A percentile compares a stretch with the other conserved stretches of the same genome.
These are phyloP conservation scores for Saksenaea vasiformis DNA, from an alignment of 371 early-diverging fungal genomes.

Conservation along the genomic window DNA sequence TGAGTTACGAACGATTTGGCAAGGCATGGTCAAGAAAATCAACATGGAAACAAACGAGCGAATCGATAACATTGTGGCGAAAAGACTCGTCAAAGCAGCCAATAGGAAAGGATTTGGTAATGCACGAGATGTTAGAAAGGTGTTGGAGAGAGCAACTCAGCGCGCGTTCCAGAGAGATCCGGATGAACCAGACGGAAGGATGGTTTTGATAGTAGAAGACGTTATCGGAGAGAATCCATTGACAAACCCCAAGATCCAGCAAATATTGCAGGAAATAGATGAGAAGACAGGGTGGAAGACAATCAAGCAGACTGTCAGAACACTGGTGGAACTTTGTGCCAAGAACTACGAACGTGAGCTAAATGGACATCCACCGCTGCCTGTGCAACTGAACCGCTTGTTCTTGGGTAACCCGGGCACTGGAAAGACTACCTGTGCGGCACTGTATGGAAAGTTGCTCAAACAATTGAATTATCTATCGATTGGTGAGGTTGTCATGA, in stretches of 20 bases:
- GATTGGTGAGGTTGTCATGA: background rate
- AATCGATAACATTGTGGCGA: background rate
- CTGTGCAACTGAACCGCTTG: background rate
- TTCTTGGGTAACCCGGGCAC: background rate
- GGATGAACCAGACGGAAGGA: background rate
- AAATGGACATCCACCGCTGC: background rate
- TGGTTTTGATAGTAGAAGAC: background rate
- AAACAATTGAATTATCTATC: background rate
- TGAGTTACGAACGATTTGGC: background rate
- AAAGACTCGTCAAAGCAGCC: background rate
- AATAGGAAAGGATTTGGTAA: background rate
- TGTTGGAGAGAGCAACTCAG: background rate
- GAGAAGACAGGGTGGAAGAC: background rate
- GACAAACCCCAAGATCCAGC: background rate
- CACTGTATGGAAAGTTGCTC: background rate
- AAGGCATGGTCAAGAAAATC: background rate
- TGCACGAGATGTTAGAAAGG: background rate
- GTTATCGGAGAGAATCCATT: background rate
- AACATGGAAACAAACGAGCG: background rate
- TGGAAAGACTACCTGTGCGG: background rate
- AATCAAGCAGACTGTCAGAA: background rate
- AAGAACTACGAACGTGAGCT: slow-evolving; percentile 1
- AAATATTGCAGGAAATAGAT: background rate
- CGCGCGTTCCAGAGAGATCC: background rate
- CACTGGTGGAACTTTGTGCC: background rate